Evolutionary conservation across 441 rosid genomes (phyloP), one percentile per base, ranked within the genome.

Genomic region (Erodium moschatum): DNA sequence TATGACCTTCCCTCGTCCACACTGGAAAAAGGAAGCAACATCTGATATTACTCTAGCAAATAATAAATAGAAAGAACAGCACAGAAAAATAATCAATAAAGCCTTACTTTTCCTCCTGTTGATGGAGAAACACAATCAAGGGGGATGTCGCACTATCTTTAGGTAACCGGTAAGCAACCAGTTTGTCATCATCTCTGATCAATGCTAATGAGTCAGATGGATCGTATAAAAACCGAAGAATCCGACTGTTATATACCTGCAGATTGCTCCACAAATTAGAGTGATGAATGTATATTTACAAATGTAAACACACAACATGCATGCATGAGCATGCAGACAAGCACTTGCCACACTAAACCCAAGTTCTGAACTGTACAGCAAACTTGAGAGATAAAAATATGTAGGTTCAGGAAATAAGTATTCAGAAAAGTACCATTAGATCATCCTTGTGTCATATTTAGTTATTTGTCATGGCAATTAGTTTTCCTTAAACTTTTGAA

Each of bases 151-250:
- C 80, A 29, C 72, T 72, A 65, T 78, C 82, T 80, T 85, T 85
- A 77, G 73, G 74, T 72, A 86, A 75, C 68, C 84, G 83, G 77
- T 85, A 88, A 50, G 89, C 88, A 64, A 85, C 91, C 76, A 88
- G 78, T 71, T 73, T 81, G 82, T 86, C 94, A 71, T 82, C 87
- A 74, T 86, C 91, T 75, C 91, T 85, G 70, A 88, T 86, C 79
- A 86, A 80, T 65, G 87, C 79, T 73, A 88, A 76, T 67, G 81
- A 82, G 75, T 88, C 91, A 72, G 85, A 72, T 74, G 86, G 87
- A 63, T 88, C 91, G 74, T 86, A 86, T 68, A 88, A 83, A 75
- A 74, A 84, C 58, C 89, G 91, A 58, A 88, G 77, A 65, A 88
- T 78, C 67, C 77, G 80, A 76, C 81, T 74, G 82, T 86, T 86